These are phyloP conservation scores for Leccinum uliginosum DNA, from an alignment of 768 basidiomycete genomes.

Conservation along the genomic window DNA sequence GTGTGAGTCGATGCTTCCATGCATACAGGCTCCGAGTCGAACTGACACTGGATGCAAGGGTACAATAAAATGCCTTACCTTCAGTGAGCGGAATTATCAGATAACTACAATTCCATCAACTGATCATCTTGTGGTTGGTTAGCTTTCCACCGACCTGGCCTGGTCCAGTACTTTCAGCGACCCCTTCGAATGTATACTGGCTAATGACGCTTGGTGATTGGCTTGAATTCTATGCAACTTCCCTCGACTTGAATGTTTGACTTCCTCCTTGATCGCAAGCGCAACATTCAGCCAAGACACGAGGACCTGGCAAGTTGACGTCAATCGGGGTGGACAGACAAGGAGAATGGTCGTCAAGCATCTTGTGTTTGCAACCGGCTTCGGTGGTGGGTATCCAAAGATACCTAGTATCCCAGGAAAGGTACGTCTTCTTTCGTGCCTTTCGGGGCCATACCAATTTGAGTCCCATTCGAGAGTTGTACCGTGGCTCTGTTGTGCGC, in stretches of 20 bases:
- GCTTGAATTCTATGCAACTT: constrained; percentile 56
- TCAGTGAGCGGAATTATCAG: constrained; percentile 33
- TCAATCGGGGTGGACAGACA: constrained; percentile 31
- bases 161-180: constrained; percentile 20
- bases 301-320: constrained; percentile 39
- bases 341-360: constrained; percentile 41
- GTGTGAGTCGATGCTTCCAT: constrained; percentile 33
- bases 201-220: constrained; percentile 47
- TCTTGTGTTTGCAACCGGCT: constrained; percentile 53
- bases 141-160: constrained; percentile 57
- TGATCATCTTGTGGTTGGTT: neutral
- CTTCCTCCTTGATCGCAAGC: constrained; percentile 36
- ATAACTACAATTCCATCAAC: neutral
- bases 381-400: constrained; percentile 44
- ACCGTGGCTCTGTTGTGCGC: constrained; percentile 50
- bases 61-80: constrained; percentile 53
- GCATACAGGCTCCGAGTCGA: too few relatives aligned
- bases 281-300: constrained; percentile 33
- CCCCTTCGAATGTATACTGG: too few relatives aligned
- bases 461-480: constrained; percentile 35
- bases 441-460: neutral
- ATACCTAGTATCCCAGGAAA: constrained; percentile 43
- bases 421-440: constrained; percentile 19
- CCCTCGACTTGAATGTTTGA: constrained; percentile 63
- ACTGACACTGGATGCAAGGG: constrained; percentile 31